Percentiles rank a stretch among this genome's conserved stretches.
Conservation (phyloP, 768 basidiomycete species). For the Tulasnella sp. region DNA sequence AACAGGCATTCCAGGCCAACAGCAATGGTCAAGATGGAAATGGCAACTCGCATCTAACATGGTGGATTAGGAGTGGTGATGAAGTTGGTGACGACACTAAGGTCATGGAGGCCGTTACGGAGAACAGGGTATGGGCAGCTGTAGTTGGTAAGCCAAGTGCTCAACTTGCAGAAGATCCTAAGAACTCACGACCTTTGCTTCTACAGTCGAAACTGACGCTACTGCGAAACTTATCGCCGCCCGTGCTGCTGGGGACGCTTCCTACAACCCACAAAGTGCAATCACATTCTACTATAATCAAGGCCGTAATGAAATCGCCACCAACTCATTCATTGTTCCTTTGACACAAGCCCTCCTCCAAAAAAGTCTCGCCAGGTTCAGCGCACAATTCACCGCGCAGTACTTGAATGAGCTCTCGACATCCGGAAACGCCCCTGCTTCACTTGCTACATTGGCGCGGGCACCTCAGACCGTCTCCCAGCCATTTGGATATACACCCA, state of each 20-base stretch:
- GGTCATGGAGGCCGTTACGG: constrained; percentile 26
- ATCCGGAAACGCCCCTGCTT: not conserved
- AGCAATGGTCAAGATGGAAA: constrained; percentile 18
- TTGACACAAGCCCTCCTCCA: constrained; percentile 24
- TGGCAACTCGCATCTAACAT: not conserved
- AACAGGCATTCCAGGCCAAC: constrained; percentile 21
- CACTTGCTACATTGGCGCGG: constrained; percentile 9
- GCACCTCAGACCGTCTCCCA: constrained; percentile 32
- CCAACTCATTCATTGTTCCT: constrained; percentile 31
- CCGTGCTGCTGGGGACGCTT: constrained; percentile 9
- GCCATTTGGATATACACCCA: constrained; percentile 25
- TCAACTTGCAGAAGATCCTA: not conserved
- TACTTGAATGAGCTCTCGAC: constrained; percentile 15
- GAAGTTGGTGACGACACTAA: too few species aligned
- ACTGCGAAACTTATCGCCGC: constrained; percentile 12
- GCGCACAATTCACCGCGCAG: constrained; percentile 8
- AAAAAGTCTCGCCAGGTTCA: constrained; percentile 6
- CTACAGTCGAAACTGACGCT: constrained; percentile 11
- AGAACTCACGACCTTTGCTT: not conserved
- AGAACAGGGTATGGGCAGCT: constrained; percentile 34
- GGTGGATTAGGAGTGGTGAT: too few species aligned
- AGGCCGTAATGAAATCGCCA: constrained; percentile 33
- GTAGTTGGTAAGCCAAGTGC: constrained; percentile 28
- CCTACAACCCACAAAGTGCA: constrained; percentile 9
- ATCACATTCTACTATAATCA: constrained; percentile 21